A percentile compares a stretch with the other conserved stretches of the same genome.
Evolutionary conservation across 176 grass and related monocot genomes (phyloP).

Genomic region (Zoysia japonica): DNA sequence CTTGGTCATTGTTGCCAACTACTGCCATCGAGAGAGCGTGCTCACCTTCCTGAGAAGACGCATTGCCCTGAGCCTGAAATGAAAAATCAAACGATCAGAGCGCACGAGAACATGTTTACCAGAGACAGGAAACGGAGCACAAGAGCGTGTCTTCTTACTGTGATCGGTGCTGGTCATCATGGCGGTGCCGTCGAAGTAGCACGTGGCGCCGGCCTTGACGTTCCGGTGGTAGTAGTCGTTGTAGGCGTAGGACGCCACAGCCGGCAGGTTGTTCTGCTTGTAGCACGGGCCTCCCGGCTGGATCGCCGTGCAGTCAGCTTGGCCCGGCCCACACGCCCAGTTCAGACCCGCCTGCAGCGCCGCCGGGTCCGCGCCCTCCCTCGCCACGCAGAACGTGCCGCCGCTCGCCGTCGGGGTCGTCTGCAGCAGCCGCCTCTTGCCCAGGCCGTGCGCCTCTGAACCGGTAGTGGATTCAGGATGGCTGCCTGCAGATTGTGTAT

Average conservation of each 20-base stretch:
- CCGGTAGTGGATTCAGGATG: background rate
- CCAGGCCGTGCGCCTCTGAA: background rate
- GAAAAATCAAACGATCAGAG: conserved; percentile 13
- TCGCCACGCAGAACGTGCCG: conserved; percentile 75
- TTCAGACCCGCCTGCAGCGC: conserved; percentile 61
- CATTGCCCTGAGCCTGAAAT: conserved; percentile 75
- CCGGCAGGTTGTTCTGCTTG: conserved; percentile 62
- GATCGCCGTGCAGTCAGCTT: conserved; percentile 65
- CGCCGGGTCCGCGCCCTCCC: conserved; percentile 46
- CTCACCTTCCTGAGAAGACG: conserved; percentile 79
- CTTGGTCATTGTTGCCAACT: background rate
- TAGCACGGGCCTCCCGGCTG: conserved; percentile 74
- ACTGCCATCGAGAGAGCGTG: background rate
- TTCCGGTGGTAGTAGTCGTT: conserved; percentile 87
- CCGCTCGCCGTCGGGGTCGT: conserved; percentile 4
- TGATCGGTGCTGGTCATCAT: conserved; percentile 44
- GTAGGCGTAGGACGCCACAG: conserved; percentile 83
- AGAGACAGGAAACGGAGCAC: background rate
- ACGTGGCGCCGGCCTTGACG: conserved; percentile 41
- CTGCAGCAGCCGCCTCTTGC: conserved; percentile 47
- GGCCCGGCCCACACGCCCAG: conserved; percentile 73
- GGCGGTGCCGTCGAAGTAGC: conserved; percentile 73
- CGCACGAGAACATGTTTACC: background rate
- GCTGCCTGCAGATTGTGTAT: conserved; percentile 16
- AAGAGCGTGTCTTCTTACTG: conserved; percentile 46